A percentile compares a stretch with the other conserved stretches of the same genome.
Evolutionary conservation across 352 stramenopile species (phyloP).

Genomic region (Phytophthora aleatoria): DNA sequence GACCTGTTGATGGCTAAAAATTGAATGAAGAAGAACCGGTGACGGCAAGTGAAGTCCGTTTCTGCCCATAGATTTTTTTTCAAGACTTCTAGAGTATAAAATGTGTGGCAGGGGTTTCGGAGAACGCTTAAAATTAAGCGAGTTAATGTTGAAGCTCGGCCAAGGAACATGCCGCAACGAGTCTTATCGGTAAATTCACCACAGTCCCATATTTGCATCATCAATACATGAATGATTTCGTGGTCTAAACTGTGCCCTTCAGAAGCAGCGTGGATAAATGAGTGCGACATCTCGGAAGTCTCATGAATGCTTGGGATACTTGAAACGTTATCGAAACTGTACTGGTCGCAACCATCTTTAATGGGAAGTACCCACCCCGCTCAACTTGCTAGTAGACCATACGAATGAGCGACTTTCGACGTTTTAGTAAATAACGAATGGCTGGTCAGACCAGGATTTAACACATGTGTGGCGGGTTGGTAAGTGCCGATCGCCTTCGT

Average conservation of each 20-base stretch:
- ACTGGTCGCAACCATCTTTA: background rate
- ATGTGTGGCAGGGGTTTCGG: background rate
- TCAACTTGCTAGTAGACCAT: background rate
- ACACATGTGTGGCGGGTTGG: background rate
- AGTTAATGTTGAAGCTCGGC: background rate
- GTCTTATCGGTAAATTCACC: constrained; percentile 9
- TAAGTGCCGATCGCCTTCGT: background rate
- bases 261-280: constrained; percentile 4
- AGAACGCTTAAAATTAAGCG: background rate
- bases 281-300: constrained; percentile 28
- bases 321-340: constrained; percentile 37
- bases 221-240: too few species aligned
- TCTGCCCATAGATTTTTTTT: constrained; percentile 20
- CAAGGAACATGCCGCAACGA: constrained; percentile 4
- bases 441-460: background rate
- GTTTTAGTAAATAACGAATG: background rate
- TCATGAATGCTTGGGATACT: constrained; percentile 30
- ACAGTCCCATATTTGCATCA: background rate
- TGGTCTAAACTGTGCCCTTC: too few species aligned
- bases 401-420: background rate
- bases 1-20: constrained; percentile 16
- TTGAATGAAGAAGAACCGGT: constrained; percentile 25
- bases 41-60: constrained; percentile 21
- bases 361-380: background rate
- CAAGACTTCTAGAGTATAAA: background rate